phyloP scores from a whole-genome alignment of 2,329 filamentous ascomycete genomes.

The Fusarium keratoplasticum region DNA sequence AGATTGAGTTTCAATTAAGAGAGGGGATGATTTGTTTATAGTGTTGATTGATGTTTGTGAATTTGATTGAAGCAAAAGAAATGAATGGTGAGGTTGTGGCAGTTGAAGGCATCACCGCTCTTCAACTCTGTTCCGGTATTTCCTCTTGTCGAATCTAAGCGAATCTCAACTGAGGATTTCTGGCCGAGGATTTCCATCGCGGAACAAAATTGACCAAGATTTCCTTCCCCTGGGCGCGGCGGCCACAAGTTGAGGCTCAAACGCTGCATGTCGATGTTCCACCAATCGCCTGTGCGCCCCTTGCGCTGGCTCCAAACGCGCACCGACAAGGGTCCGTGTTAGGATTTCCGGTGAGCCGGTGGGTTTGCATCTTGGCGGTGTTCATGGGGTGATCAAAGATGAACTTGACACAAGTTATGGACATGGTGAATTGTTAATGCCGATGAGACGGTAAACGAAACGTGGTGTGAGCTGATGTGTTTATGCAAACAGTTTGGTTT shows the following conservation, averaged over 20 bases:
- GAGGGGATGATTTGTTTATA: background rate
- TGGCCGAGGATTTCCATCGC: background rate
- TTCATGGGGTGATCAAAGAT: background rate
- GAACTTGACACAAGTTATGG: background rate
- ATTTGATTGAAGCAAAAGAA: background rate
- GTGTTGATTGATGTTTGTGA: background rate
- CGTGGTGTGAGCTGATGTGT: slow-evolving; percentile 14
- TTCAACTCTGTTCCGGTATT: background rate
- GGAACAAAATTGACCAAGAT: background rate
- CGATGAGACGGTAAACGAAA: slow-evolving; percentile 13
- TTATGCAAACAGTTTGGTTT: slow-evolving; percentile 1
- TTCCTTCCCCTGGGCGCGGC: slow-evolving; percentile 6
- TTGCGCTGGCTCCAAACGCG: slow-evolving; percentile 45
- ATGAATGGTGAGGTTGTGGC: background rate
- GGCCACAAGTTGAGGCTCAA: slow-evolving; percentile 43
- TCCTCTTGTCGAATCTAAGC: slow-evolving; percentile 5
- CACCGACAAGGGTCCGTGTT: slow-evolving; percentile 32
- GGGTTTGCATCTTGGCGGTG: slow-evolving; percentile 28
- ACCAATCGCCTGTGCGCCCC: slow-evolving; percentile 41
- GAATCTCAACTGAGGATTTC: background rate
- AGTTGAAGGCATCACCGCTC: background rate
- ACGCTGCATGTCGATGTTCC: slow-evolving; percentile 38
- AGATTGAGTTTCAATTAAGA: background rate
- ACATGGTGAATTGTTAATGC: background rate
- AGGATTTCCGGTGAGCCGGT: slow-evolving; percentile 44